These are phyloP conservation scores for Boletus sensibilis DNA, from an alignment of 768 basidiomycete species.

Conservation along the genomic window DNA sequence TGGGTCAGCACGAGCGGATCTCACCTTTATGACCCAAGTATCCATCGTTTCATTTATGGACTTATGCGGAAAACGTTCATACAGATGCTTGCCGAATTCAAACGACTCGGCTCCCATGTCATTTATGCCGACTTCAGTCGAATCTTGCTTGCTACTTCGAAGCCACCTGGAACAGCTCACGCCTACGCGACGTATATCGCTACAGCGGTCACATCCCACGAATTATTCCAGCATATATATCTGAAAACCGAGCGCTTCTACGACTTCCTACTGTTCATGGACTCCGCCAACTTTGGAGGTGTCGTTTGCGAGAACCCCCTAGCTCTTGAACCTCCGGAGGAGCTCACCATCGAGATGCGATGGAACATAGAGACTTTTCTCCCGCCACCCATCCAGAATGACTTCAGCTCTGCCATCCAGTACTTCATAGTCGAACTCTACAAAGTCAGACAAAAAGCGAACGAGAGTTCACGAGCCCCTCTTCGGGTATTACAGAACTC, in stretches of 20 bases:
- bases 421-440: conserved; percentile 86
- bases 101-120: conserved; percentile 88
- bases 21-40: conserved; percentile 86
- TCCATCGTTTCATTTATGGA: conserved; percentile 91
- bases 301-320: conserved; percentile 81
- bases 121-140: conserved; percentile 92
- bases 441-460: conserved; percentile 64
- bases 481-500: conserved; percentile 68
- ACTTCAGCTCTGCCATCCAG: conserved; percentile 72
- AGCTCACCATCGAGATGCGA: conserved; percentile 73
- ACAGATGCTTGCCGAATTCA: conserved; percentile 95
- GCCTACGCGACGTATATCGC: conserved; percentile 96
- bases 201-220: conserved; percentile 89
- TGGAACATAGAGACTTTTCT: conserved; percentile 95
- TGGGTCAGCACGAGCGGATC: conserved; percentile 90
- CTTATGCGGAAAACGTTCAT: conserved; percentile 98
- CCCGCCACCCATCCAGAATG: conserved; percentile 73
- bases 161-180: conserved; percentile 91
- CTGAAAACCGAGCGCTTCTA: conserved; percentile 86
- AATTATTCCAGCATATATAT: conserved; percentile 91
- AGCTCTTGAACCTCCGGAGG: conserved; percentile 64
- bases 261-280: conserved; percentile 95
- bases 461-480: conserved; percentile 62
- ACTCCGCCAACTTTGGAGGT: conserved; percentile 87
- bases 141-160: conserved; percentile 88